Evolutionary conservation across 495 filamentous ascomycete genomes (phyloP).

Genomic region (Viridothelium virens): DNA sequence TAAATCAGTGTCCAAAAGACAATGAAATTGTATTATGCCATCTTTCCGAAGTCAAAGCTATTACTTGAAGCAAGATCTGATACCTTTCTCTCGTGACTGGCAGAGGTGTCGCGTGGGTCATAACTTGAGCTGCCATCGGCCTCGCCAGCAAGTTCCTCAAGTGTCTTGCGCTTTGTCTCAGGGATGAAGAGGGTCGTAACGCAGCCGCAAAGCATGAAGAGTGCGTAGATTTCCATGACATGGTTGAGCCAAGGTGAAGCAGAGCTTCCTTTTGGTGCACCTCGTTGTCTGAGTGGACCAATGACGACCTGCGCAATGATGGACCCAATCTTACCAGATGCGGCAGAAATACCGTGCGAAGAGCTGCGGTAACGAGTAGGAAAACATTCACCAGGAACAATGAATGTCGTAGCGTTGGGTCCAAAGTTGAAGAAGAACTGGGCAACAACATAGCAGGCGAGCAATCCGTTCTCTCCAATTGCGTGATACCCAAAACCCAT

Average conservation of each 20-base stretch:
- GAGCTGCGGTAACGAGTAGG: slow-evolving; percentile 80
- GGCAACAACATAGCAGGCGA: slow-evolving; percentile 71
- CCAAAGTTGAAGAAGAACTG: slow-evolving; percentile 87
- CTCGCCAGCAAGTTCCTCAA: slow-evolving; percentile 28
- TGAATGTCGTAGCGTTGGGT: slow-evolving; percentile 83
- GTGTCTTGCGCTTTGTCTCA: slow-evolving; percentile 65
- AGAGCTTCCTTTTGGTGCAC: slow-evolving; percentile 27
- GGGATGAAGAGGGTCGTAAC: slow-evolving; percentile 60
- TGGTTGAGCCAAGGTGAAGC: slow-evolving; percentile 63
- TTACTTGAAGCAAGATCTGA: not conserved
- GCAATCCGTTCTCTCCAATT: slow-evolving; percentile 38
- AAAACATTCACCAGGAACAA: slow-evolving; percentile 84
- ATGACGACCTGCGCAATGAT: slow-evolving; percentile 50
- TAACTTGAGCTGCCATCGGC: slow-evolving; percentile 19
- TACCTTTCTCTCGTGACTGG: slow-evolving; percentile 7
- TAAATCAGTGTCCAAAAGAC: not conserved
- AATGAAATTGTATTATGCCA: not conserved
- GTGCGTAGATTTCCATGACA: slow-evolving; percentile 70
- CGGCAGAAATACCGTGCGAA: slow-evolving; percentile 78
- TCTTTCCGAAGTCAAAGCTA: not conserved
- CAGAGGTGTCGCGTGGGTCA: not conserved
- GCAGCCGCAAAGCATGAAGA: slow-evolving; percentile 69
- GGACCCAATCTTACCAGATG: slow-evolving; percentile 73
- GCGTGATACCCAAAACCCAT: slow-evolving; percentile 30
- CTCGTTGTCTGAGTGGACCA: slow-evolving; percentile 37